phyloP scores from a whole-genome alignment of 352 stramenopile genomes.

The Phytophthora gonapodyides region DNA sequence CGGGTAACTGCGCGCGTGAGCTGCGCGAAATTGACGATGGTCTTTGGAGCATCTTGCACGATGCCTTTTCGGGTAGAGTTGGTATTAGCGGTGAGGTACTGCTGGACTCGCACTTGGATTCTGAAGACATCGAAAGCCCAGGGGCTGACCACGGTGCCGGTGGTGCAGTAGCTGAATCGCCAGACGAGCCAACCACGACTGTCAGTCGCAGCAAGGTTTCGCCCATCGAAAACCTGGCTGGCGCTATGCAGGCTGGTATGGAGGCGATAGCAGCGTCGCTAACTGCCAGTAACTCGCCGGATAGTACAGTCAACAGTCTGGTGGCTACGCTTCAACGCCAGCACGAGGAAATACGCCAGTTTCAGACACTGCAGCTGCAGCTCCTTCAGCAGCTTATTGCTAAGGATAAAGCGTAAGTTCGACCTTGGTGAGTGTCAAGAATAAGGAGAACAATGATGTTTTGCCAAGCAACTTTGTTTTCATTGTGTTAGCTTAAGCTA shows the following conservation, averaged over 20 bases:
- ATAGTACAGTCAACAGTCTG: neutral
- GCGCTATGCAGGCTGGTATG: neutral
- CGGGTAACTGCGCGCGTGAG: constrained; percentile 63
- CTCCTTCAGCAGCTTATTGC: neutral
- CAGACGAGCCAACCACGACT: constrained; percentile 1
- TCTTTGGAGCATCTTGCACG: constrained; percentile 22
- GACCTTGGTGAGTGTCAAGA: neutral
- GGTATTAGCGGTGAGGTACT: constrained; percentile 10
- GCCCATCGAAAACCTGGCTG: neutral
- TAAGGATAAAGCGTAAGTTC: neutral
- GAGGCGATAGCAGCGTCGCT: constrained; percentile 5
- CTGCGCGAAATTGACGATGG: constrained; percentile 61
- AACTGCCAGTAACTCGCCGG: neutral
- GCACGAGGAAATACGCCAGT: neutral
- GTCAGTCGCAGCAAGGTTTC: neutral
- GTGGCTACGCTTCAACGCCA: neutral
- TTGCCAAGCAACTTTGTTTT: too few species aligned
- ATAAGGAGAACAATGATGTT: too few species aligned
- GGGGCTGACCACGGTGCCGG: neutral
- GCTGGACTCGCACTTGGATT: constrained; percentile 9
- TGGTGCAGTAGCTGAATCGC: neutral
- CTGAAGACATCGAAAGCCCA: neutral
- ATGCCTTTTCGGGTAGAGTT: constrained; percentile 6
- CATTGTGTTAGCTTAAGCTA: neutral
- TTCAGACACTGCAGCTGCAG: neutral